Evolutionary conservation across 2,329 filamentous ascomycete species (phyloP).

Genomic region (Fusarium miscanthi): DNA sequence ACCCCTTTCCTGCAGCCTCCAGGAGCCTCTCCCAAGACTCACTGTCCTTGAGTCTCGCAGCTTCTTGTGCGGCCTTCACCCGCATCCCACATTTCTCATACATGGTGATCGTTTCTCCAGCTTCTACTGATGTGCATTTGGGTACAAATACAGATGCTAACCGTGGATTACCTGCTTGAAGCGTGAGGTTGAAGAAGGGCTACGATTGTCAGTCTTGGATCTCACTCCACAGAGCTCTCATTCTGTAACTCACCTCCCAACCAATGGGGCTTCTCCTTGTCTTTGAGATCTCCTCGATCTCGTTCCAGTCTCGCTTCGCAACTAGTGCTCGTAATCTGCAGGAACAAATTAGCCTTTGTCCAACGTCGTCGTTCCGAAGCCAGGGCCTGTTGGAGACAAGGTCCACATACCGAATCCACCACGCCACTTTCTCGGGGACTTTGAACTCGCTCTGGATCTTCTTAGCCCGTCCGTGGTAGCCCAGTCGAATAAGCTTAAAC

Average conservation of each 20-base stretch:
- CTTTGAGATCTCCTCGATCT: conserved; percentile 86
- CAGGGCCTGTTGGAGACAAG: conserved; percentile 21
- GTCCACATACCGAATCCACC: conserved; percentile 76
- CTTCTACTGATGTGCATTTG: conserved; percentile 80
- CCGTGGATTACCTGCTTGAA: conserved; percentile 90
- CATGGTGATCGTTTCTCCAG: conserved; percentile 83
- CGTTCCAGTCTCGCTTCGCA: conserved; percentile 89
- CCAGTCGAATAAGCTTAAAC: conserved; percentile 84
- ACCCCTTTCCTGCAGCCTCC: conserved; percentile 76
- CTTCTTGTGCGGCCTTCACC: conserved; percentile 90
- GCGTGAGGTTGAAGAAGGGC: conserved; percentile 91
- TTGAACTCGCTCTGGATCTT: conserved; percentile 94
- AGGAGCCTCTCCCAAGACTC: conserved; percentile 79
- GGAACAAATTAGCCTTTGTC: conserved; percentile 36
- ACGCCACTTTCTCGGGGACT: conserved; percentile 87
- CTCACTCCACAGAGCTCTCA: not conserved
- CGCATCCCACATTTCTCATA: conserved; percentile 96
- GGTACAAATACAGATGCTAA: conserved; percentile 86
- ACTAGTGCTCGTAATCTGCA: conserved; percentile 84
- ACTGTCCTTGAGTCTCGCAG: conserved; percentile 81
- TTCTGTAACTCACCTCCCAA: conserved; percentile 78
- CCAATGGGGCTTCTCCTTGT: conserved; percentile 90
- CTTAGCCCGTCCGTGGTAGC: conserved; percentile 85
- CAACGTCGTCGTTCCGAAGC: conserved; percentile 9
- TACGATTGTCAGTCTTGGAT: conserved; percentile 50